Evolutionary conservation across 2,329 filamentous ascomycete species (phyloP).

Genomic region (Zymoseptoria tritici): DNA sequence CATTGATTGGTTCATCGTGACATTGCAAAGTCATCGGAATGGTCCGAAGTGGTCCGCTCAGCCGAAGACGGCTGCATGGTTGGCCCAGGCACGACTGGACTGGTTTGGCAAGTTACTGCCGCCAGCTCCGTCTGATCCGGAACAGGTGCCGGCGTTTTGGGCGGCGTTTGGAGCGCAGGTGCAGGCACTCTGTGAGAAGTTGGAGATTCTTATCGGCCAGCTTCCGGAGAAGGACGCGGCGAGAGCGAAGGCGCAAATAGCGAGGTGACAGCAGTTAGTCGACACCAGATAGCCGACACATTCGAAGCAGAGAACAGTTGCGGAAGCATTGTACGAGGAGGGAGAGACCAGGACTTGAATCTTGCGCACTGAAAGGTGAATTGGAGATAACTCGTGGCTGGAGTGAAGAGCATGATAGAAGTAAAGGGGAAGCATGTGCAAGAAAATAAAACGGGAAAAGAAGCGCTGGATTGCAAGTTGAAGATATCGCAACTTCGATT

Average conservation of each 20-base stretch:
- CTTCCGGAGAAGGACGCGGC: constrained; percentile 6
- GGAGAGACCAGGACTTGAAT: neutral
- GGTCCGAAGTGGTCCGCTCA: constrained; percentile 6
- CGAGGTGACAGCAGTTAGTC: neutral
- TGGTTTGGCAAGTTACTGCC: constrained; percentile 5
- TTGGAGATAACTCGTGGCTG: too few relatives aligned
- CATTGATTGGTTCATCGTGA: constrained; percentile 6
- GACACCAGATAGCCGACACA: neutral
- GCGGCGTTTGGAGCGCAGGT: neutral
- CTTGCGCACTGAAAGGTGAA: too few relatives aligned
- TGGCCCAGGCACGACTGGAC: constrained; percentile 9
- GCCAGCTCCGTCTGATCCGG: constrained; percentile 1
- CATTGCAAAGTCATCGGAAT: constrained; percentile 4
- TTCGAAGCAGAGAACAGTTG: neutral
- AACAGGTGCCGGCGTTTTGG: constrained; percentile 1
- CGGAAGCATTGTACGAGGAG: neutral
- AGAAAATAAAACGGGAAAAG: too few relatives aligned
- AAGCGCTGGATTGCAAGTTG: too few relatives aligned
- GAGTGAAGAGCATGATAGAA: too few relatives aligned
- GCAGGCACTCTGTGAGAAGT: constrained; percentile 3
- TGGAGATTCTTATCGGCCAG: constrained; percentile 2
- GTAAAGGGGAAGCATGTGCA: too few relatives aligned
- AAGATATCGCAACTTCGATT: too few relatives aligned
- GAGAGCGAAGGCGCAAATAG: constrained; percentile 5
- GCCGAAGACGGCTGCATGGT: constrained; percentile 8